Percentiles rank a stretch among this genome's conserved stretches.
Conservation (phyloP, 23 red algal species). For the Gracilaria vermiculophylla region DNA sequence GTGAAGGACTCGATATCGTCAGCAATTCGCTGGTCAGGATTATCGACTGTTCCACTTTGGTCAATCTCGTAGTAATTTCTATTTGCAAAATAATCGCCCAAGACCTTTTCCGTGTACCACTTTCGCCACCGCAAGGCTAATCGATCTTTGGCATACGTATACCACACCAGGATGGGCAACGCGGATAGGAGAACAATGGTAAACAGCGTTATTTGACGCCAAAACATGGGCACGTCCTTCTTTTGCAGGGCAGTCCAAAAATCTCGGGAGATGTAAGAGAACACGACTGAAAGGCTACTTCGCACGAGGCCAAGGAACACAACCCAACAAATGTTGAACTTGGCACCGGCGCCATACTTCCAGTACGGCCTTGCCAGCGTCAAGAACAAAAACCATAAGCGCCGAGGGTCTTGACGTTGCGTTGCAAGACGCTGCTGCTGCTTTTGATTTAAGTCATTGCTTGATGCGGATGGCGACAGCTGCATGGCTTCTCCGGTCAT, state of each 20-base stretch:
- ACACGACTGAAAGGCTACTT: conserved; percentile 82
- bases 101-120: conserved; percentile 82
- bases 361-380: conserved; percentile 82
- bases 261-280: conserved; percentile 89
- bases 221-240: conserved; percentile 75
- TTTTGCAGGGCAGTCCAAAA: conserved; percentile 96
- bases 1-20: conserved; percentile 92
- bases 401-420: conserved; percentile 69
- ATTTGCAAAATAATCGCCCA: conserved; percentile 85
- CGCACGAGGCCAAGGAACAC: conserved; percentile 76
- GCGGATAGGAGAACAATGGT: conserved; percentile 68
- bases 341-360: conserved; percentile 63
- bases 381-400: conserved; percentile 81
- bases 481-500: not conserved
- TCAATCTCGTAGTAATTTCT: conserved; percentile 87
- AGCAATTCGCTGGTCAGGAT: conserved; percentile 96
- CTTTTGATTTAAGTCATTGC: not conserved
- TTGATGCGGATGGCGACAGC: not conserved
- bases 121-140: conserved; percentile 81
- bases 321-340: conserved; percentile 61
- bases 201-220: conserved; percentile 70
- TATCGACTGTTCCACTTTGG: conserved; percentile 76
- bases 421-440: conserved; percentile 13
- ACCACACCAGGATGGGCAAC: conserved; percentile 81
- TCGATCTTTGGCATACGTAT: conserved; percentile 77